Percentiles rank a stretch among this genome's conserved stretches.
Evolutionary conservation across 1,284 basidiomycete species (phyloP).

Genomic region (Trametes versicolor): DNA sequence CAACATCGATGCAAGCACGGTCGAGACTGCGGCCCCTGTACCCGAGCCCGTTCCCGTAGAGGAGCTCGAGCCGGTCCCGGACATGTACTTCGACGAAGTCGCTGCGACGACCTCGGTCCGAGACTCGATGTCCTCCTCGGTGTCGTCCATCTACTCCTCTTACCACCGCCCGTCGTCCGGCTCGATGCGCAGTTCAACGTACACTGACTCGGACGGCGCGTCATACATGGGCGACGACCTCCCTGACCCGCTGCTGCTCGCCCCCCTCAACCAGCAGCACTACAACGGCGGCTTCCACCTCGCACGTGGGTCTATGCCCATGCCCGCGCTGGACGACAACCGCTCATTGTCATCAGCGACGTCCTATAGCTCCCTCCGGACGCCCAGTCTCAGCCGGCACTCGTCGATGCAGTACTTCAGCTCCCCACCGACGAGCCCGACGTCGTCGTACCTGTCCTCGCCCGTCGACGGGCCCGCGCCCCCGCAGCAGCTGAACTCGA

Average conservation of each 20-base stretch:
- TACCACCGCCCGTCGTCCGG: constrained; percentile 34
- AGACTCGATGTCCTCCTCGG: constrained; percentile 25
- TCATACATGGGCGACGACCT: constrained; percentile 42
- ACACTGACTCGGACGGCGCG: constrained; percentile 50
- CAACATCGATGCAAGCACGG: constrained; percentile 25
- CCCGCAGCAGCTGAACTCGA: constrained; percentile 24
- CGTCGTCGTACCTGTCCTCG: constrained; percentile 32
- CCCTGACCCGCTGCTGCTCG: constrained; percentile 38
- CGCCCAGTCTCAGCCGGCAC: constrained; percentile 46
- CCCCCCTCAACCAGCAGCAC: constrained; percentile 25
- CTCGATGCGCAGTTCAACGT: constrained; percentile 28
- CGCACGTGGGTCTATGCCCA: constrained; percentile 33
- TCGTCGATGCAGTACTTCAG: constrained; percentile 41
- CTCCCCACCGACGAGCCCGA: constrained; percentile 51
- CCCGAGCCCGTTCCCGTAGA: constrained; percentile 21
- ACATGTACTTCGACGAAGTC: constrained; percentile 25
- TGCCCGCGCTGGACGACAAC: constrained; percentile 47
- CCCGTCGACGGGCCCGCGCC: constrained; percentile 31
- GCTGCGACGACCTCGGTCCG: constrained; percentile 15
- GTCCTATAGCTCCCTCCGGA: constrained; percentile 34
- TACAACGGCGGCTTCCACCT: constrained; percentile 39
- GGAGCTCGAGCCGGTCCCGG: constrained; percentile 26
- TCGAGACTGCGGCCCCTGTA: constrained; percentile 15
- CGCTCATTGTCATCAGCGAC: constrained; percentile 47
- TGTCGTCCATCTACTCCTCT: constrained; percentile 26